Base-by-base conservation (phyloP, 2,329 filamentous ascomycete genomes). In the Neopestalotiopsis rosae region DNA sequence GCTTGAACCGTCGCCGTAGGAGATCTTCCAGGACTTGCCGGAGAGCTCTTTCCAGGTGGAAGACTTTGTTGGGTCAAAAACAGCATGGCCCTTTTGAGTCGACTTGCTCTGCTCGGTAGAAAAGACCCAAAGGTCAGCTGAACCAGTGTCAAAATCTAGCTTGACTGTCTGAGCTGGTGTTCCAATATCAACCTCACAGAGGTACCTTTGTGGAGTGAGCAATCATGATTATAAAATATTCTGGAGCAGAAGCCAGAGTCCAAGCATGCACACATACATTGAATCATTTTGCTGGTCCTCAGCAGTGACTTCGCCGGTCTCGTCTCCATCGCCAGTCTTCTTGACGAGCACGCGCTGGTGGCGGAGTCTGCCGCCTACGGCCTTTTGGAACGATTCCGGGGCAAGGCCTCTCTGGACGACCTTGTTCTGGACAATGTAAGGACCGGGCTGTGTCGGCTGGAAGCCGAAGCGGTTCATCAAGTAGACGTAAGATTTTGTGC, bases 61-160 rank as follows among this genome's bases (percentile, higher is more conserved):
- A 3, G 90, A 93, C 74, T 90, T 88, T 61, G 77, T 80, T 2
- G 90, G 82, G 74, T 92, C 81, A 74, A 89, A 94, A 70, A 89
- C 81, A 10, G 79, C 83, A 76, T 91, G 88, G 24, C 81, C 79
- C 24, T 79, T 77, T 68, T 79, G 77, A 40, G 77, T 75, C 2
- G 71, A 70, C 14, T 79, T 73, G 24, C 82, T 77, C 10, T 89
- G 79, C 61, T 85, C 80, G 6, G 84, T 86, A 13, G 88, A 90
- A 80, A 87, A 88, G 81, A 89, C 87, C 91, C 90, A 93, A 28
- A 92, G 83, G 81, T 93, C 91, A 24, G 90, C 86, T 12, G 89
- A 92, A 24, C 91, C 91, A 52, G 91, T 92, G 76, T 94, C 91
- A 70, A 93, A 92, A 74, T 92, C 87, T 14, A 93, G 78, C 71